phyloP scores from a whole-genome alignment of 2,329 filamentous ascomycete genomes.

The Cladophialophora carrionii region DNA sequence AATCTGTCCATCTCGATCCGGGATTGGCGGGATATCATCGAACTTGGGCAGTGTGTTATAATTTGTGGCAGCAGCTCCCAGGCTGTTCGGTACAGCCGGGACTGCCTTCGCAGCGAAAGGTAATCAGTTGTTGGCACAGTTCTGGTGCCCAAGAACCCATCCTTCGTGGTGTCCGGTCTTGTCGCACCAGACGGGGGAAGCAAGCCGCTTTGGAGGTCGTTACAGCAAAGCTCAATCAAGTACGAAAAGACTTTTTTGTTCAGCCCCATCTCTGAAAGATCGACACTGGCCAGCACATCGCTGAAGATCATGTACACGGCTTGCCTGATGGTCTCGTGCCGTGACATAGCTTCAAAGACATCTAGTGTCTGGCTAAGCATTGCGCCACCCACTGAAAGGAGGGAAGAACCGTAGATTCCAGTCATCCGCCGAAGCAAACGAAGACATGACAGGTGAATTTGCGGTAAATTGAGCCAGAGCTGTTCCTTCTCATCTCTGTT shows the following conservation, averaged over 20 bases:
- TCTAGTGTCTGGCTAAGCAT: constrained; percentile 72
- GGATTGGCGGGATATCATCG: constrained; percentile 57
- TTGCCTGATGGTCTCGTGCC: constrained; percentile 59
- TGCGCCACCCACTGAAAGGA: constrained; percentile 64
- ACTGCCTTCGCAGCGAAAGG: constrained; percentile 20
- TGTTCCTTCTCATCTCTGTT: constrained; percentile 79
- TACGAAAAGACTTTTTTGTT: constrained; percentile 65
- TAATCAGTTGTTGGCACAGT: neutral
- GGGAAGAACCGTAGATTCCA: constrained; percentile 61
- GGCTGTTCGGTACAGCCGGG: constrained; percentile 60
- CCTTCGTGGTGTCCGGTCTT: constrained; percentile 6
- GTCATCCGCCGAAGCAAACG: constrained; percentile 63
- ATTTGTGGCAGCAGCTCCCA: constrained; percentile 64
- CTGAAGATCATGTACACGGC: constrained; percentile 64
- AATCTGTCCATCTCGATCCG: constrained; percentile 77
- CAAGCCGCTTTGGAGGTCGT: constrained; percentile 59
- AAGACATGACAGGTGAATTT: constrained; percentile 73
- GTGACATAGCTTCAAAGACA: constrained; percentile 63
- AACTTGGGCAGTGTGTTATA: constrained; percentile 62
- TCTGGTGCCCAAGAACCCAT: constrained; percentile 4
- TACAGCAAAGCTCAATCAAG: constrained; percentile 70
- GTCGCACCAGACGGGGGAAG: neutral
- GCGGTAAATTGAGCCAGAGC: constrained; percentile 72
- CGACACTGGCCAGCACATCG: constrained; percentile 63
- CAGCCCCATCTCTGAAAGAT: constrained; percentile 68